Evolutionary conservation across 2,329 filamentous ascomycete species (phyloP).

Genomic region (Drechslerella dactyloides): DNA sequence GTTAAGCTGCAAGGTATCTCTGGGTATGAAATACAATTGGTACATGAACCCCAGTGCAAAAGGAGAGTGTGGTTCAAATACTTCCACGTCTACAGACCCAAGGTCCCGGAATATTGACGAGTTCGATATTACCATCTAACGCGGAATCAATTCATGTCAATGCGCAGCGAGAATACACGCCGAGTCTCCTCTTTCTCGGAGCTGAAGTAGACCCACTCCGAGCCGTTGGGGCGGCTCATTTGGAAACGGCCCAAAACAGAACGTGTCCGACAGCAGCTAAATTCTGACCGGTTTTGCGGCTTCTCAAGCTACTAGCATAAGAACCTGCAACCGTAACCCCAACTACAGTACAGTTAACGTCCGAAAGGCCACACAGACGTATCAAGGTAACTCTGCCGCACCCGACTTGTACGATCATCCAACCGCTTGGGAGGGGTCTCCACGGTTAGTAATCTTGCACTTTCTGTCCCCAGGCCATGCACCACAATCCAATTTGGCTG

Average conservation of each 20-base stretch:
- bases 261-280: slow-evolving; percentile 28
- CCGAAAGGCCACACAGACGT: slow-evolving; percentile 4
- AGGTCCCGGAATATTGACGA: too few species aligned
- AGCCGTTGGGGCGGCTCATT: slow-evolving; percentile 47
- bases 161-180: slow-evolving; percentile 8
- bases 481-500: slow-evolving; percentile 23
- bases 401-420: slow-evolving; percentile 2
- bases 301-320: slow-evolving; percentile 10
- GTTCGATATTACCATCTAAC: too few species aligned
- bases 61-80: too few species aligned
- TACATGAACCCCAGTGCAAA: slow-evolving; percentile 4
- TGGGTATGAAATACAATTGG: slow-evolving; percentile 3
- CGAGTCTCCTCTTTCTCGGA: slow-evolving; percentile 46
- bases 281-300: slow-evolving; percentile 43
- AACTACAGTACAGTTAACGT: slow-evolving; percentile 25
- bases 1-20: neutral
- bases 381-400: slow-evolving; percentile 21
- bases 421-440: slow-evolving; percentile 4
- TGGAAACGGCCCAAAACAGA: slow-evolving; percentile 48
- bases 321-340: slow-evolving; percentile 18
- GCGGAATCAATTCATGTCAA: too few species aligned
- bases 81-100: too few species aligned
- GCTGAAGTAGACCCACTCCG: slow-evolving; percentile 42
- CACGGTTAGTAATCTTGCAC: slow-evolving; percentile 50
- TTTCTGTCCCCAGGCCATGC: slow-evolving; percentile 43